Evolutionary conservation across 2,329 filamentous ascomycete genomes (phyloP), one percentile per base, ranked within the genome.

Genomic region (Thielaviopsis ethacetica): DNA sequence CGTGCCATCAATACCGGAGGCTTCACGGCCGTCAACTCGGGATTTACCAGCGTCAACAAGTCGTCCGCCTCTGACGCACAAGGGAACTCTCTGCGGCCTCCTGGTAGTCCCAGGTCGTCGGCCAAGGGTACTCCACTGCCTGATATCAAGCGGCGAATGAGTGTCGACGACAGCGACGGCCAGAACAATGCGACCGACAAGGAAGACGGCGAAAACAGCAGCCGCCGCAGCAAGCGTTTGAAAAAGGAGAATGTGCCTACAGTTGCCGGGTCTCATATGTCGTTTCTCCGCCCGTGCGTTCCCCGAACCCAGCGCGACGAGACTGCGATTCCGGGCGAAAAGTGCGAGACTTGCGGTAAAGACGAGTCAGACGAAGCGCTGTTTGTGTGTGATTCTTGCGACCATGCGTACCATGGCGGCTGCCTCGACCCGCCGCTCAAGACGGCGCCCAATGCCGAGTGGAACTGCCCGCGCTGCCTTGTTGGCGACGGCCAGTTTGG

Each of bases 401-500:
- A 97, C 62, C 80, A 87, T 66, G 85, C 86, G 2, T 97, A 81
- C 66, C 93, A 98, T 68, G 87, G 85, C 65, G 78, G 83, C 61
- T 98, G 93, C 67, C 79, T 97, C 21, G 93, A 98, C 63, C 91
- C 91, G 38, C 88, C 87, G 1, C 73, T 95, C 51, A 86, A 85
- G 65, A 75, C 79, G 9, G 82, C 86, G 63, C 89, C 90, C 0
- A 86, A 93, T 24, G 79, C 83, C 57, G 93, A 97, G 67, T 98
- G 93, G 93, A 91, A 97, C 68, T 98, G 93, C 65, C 86, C 93
- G 0, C 83, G 90, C 66, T 98, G 93, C 68, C 80, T 98, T 26
- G 93, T 98, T 24, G 93, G 93, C 53, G 95, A 95, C 59, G 91
- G 91, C 47, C 90, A 97, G 64, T 98, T 95, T 66, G 93, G 93